Conservation (phyloP, 2,329 filamentous ascomycete species). For the Aureobasidium sp. region DNA sequence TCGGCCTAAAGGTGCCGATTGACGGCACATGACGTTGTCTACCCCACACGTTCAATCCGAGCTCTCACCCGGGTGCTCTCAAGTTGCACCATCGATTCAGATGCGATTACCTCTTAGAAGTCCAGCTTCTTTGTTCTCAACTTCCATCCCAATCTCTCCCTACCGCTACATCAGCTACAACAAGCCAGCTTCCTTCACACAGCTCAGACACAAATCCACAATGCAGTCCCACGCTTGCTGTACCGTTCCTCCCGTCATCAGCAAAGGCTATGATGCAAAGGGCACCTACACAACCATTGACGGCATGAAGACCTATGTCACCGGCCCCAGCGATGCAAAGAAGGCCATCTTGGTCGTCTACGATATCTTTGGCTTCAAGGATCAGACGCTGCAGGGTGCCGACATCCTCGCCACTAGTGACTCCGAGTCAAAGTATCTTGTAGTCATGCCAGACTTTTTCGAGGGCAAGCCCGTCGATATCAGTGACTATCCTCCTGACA, state of each 20-base stretch:
- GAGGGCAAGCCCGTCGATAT: constrained; percentile 63
- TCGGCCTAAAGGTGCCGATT: background rate
- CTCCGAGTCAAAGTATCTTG: constrained; percentile 67
- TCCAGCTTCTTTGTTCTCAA: background rate
- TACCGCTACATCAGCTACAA: background rate
- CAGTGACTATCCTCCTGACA: constrained; percentile 52
- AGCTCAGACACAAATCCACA: background rate
- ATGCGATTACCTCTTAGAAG: background rate
- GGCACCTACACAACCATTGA: constrained; percentile 53
- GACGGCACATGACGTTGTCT: background rate
- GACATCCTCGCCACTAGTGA: constrained; percentile 55
- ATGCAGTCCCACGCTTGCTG: constrained; percentile 37
- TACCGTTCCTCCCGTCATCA: constrained; percentile 43
- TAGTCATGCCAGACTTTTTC: constrained; percentile 92
- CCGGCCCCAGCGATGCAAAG: constrained; percentile 49
- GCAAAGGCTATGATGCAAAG: constrained; percentile 49
- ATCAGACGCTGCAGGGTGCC: constrained; percentile 56
- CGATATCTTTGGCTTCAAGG: constrained; percentile 58
- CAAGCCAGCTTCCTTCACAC: background rate
- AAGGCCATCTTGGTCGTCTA: constrained; percentile 53
- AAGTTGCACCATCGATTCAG: background rate
- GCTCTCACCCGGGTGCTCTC: background rate
- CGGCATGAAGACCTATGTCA: constrained; percentile 57
- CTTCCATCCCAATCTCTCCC: background rate
- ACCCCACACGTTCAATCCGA: constrained; percentile 1